Evolutionary conservation across 768 basidiomycete species (phyloP), one percentile per base, ranked within the genome.

Genomic region (Boletus reticuloceps): DNA sequence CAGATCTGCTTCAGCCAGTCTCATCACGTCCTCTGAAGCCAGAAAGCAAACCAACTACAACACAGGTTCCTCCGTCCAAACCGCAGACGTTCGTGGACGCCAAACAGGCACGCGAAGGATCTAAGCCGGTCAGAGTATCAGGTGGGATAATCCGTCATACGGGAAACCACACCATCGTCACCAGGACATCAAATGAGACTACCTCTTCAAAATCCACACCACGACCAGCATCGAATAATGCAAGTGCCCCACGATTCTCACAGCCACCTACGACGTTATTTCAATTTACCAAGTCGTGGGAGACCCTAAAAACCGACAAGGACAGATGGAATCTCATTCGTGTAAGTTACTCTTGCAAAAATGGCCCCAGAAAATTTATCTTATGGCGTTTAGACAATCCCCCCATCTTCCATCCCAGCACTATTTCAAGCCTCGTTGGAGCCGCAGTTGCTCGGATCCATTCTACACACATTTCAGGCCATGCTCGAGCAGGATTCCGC

Each of bases 351-450:
- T 13, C 39, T 56, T 51, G 46, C 29, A 10, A 50, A 48, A 14
- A 32, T 10, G 32, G 40, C 31, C 25, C 31, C 11, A 40, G 39
- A 44, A 11, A 29, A 13, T 34, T 14, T 17, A 51, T 36, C 29
- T 48, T 29, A 2, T 8, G 29, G 29, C 11, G 32, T 38, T 16
- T 60, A 91, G 86, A 76, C 73, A 34, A 76, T 91, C 42, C 72
- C 80, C 0, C 82, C 89, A 0, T 45, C 74, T 9, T 71, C 73
- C 17, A 67, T 92, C 27, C 87, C 89, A 1, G 60, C 75, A 2
- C 69, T 93, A 38, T 90, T 88, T 71, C 79, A 86, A 61, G 82
- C 76, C 0, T 88, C 88, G 0, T 75, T 93, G 32, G 91, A 92
- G 42, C 81, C 91, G 0, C 62, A 76, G 1, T 62, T 88, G 27